A percentile compares a stretch with the other conserved stretches of the same genome.
These are phyloP conservation scores for Apiotrichum montevideense DNA, from an alignment of 1,284 basidiomycete genomes.

Conservation along the genomic window DNA sequence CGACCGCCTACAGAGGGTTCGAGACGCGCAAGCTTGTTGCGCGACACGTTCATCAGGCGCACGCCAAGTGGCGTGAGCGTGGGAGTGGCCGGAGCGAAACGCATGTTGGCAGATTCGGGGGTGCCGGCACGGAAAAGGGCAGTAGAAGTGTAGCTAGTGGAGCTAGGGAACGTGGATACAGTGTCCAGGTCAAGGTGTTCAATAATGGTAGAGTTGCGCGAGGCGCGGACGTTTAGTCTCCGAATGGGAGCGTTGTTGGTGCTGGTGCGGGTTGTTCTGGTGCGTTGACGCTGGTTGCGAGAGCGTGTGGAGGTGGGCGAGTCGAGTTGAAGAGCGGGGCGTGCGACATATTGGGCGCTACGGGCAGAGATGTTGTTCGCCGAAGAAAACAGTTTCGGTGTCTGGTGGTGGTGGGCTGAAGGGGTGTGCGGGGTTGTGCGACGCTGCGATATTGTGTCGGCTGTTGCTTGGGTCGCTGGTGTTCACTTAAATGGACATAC, in stretches of 20 bases:
- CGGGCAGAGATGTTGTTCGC: not conserved
- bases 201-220: not conserved
- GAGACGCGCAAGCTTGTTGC: constrained; percentile 32
- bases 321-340: not conserved
- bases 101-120: constrained; percentile 23
- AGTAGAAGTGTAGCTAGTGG: not conserved
- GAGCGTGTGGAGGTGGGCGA: not conserved
- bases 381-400: not conserved
- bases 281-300: not conserved
- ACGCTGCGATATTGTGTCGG: too few relatives aligned
- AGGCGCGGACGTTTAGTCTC: constrained; percentile 6
- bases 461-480: too few relatives aligned
- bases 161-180: not conserved
- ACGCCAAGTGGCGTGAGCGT: constrained; percentile 39
- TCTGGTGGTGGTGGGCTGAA: too few relatives aligned
- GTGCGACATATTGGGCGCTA: constrained; percentile 1
- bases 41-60: constrained; percentile 37
- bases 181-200: not conserved
- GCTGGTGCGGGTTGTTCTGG: not conserved
- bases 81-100: constrained; percentile 30
- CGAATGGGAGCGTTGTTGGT: not conserved
- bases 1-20: constrained; percentile 24
- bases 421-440: too few relatives aligned
- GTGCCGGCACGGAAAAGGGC: not conserved
- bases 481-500: too few relatives aligned